Conservation (phyloP, 352 stramenopile genomes). For the Phytopythium ostracodes region DNA sequence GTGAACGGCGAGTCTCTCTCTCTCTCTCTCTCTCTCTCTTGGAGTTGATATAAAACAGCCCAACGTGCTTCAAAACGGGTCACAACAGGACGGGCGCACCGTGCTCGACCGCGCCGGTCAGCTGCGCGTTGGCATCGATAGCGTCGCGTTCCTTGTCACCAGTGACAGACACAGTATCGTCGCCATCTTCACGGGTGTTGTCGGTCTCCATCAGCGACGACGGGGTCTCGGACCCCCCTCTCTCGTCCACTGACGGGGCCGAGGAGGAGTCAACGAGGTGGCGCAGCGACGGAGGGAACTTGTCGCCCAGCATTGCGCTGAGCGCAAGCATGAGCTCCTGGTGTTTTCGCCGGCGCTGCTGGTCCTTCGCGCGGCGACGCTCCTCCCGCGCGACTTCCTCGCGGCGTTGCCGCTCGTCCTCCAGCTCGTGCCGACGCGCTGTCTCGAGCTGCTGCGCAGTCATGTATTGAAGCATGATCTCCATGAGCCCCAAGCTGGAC, state of each 20-base stretch:
- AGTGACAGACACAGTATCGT: neutral
- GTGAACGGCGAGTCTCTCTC: neutral
- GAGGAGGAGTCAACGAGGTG: conserved; percentile 23
- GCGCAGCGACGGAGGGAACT: conserved; percentile 36
- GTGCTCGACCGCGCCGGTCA: neutral
- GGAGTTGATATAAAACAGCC: conserved; percentile 4
- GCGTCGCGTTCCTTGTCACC: neutral
- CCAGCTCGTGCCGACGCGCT: conserved; percentile 22
- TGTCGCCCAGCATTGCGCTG: conserved; percentile 32
- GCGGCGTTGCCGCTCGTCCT: conserved; percentile 25
- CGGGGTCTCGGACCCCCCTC: neutral
- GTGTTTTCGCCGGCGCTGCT: conserved; percentile 27
- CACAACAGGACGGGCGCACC: conserved; percentile 6
- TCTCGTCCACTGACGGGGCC: neutral
- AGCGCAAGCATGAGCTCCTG: conserved; percentile 60
- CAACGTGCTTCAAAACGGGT: neutral
- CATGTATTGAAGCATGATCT: conserved; percentile 52
- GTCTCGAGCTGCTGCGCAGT: conserved; percentile 44
- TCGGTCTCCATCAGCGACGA: neutral
- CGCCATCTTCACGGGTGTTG: neutral
- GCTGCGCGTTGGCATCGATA: neutral
- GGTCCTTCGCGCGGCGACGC: conserved; percentile 30
- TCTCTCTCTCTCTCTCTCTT: neutral
- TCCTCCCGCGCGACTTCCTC: conserved; percentile 23
- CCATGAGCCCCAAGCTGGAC: conserved; percentile 31